These are phyloP conservation scores for Aureococcus anophagefferens DNA, from an alignment of 108 stramenopile species.

Conservation along the genomic window DNA sequence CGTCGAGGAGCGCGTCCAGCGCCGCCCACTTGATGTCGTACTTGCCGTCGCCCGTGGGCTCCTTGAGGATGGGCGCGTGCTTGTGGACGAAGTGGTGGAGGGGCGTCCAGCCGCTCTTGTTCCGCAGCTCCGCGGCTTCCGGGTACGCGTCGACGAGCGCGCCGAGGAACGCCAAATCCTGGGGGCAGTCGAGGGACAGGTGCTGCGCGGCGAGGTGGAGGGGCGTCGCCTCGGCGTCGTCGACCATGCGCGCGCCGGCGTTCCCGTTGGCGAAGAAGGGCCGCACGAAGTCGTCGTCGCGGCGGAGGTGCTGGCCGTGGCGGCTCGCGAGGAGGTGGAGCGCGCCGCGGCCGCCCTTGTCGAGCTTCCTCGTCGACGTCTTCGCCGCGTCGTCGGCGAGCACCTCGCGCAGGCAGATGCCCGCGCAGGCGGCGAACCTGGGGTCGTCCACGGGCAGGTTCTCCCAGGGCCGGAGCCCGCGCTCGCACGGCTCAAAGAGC, in stretches of 20 bases:
- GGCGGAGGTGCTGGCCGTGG: not conserved
- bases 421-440: not conserved
- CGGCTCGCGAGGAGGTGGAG: not conserved
- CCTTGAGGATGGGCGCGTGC: not conserved
- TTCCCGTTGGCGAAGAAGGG: too few relatives aligned
- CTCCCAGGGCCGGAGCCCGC: not conserved
- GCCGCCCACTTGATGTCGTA: not conserved
- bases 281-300: not conserved
- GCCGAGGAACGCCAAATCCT: not conserved
- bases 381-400: not conserved
- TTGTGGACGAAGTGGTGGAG: not conserved
- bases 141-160: too few relatives aligned
- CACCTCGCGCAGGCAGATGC: not conserved
- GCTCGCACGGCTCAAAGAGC: not conserved
- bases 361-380: not conserved
- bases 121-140: not conserved
- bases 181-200: not conserved
- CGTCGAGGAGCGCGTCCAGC: not conserved
- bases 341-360: not conserved
- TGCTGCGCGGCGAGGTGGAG: not conserved
- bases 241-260: not conserved
- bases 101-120: not conserved
- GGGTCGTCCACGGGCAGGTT: not conserved
- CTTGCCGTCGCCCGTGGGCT: too few relatives aligned
- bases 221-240: not conserved